These are phyloP conservation scores for Heteromeles arbutifolia DNA, from an alignment of 306 rosid genomes.

Conservation along the genomic window DNA sequence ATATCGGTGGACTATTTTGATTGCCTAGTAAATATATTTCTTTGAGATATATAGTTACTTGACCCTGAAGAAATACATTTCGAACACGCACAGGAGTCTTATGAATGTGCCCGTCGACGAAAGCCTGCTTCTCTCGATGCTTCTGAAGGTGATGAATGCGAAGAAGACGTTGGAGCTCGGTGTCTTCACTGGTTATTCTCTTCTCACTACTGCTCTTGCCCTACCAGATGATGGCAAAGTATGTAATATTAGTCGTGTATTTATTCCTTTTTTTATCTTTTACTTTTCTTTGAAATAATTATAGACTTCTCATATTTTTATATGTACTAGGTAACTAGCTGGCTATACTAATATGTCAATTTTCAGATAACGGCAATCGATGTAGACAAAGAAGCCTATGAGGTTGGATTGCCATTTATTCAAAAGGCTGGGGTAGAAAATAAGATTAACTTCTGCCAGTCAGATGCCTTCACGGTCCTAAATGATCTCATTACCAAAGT, in stretches of 20 bases:
- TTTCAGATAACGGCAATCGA: constrained; percentile 40
- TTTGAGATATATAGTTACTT: not conserved
- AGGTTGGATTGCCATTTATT: constrained; percentile 45
- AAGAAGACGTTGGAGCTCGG: constrained; percentile 56
- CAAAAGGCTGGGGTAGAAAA: constrained; percentile 50
- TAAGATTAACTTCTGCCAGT: constrained; percentile 45
- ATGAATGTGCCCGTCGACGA: constrained; percentile 50
- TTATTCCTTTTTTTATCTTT: not conserved
- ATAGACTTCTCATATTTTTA: not conserved
- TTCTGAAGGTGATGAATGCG: constrained; percentile 48
- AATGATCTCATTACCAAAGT: constrained; percentile 34
- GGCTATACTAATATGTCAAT: not conserved
- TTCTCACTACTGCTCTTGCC: constrained; percentile 58
- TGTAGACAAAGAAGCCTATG: constrained; percentile 31
- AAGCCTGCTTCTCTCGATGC: constrained; percentile 42
- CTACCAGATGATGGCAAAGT: constrained; percentile 46
- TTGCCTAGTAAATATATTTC: not conserved
- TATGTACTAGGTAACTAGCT: not conserved
- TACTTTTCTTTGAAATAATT: not conserved
- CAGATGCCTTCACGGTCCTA: constrained; percentile 28
- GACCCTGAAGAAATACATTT: not conserved
- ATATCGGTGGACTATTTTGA: no score
- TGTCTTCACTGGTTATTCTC: constrained; percentile 66
- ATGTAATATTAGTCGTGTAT: not conserved
- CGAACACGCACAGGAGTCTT: constrained; percentile 29